Percentiles rank a stretch among this genome's conserved stretches.
Conservation (phyloP, 345 rosid species). For the Rhizophora apiculata region DNA sequence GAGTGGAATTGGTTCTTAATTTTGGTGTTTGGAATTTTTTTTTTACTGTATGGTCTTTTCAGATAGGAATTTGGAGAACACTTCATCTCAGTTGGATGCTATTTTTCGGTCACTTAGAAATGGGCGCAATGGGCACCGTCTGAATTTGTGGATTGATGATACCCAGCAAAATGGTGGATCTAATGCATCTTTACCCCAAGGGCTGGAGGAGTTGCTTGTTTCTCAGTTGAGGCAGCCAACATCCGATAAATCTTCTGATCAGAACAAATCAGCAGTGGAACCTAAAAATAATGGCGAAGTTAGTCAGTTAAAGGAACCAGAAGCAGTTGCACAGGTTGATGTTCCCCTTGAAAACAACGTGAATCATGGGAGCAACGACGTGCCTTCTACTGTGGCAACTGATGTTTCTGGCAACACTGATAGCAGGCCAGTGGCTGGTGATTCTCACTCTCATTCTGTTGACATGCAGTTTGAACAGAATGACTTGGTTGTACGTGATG, state of each 20-base stretch:
- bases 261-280: conserved; percentile 39
- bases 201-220: conserved; percentile 89
- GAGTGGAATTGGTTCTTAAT: background rate
- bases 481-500: conserved; percentile 74
- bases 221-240: conserved; percentile 77
- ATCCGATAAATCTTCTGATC: conserved; percentile 59
- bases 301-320: conserved; percentile 43
- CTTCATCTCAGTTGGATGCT: conserved; percentile 47
- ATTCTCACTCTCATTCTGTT: conserved; percentile 55
- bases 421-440: conserved; percentile 42
- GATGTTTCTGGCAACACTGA: conserved; percentile 48
- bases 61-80: conserved; percentile 40
- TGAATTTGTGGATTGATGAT: conserved; percentile 90
- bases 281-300: conserved; percentile 46
- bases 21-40: background rate
- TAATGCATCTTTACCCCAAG: conserved; percentile 73
- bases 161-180: conserved; percentile 77
- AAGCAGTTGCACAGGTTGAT: conserved; percentile 40
- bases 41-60: conserved; percentile 30
- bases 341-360: conserved; percentile 44
- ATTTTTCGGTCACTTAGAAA: conserved; percentile 84
- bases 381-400: conserved; percentile 33
- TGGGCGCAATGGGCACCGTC: conserved; percentile 81
- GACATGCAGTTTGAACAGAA: conserved; percentile 92
- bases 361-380: conserved; percentile 40